Base-by-base conservation (phyloP, 2,329 filamentous ascomycete genomes). In the Ascochyta clinopodiicola region DNA sequence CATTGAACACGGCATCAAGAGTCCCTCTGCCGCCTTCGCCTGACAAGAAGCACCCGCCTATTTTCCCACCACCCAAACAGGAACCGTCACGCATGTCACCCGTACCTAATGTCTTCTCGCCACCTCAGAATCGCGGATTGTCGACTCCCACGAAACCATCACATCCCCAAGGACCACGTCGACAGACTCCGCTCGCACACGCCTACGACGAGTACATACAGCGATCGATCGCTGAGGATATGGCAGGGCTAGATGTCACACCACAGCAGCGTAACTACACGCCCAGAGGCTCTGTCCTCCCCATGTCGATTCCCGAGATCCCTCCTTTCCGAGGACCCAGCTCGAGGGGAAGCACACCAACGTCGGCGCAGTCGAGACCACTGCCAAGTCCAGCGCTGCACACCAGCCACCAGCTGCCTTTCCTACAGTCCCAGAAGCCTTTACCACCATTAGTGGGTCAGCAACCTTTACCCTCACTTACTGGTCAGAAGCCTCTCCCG, bases 141-240 rank as follows among this genome's bases (percentile, higher is more conserved):
- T 62, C 64, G 7, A 74, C 67, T 0, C 71, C 71, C 6, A 68
- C 68, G 9, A 72, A 75, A 51, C 54, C 59, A 12, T 73, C 71
- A 19, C 68, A 70, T 27, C 72, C 74, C 22, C 70, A 71, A 44
- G 70, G 66, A 37, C 61, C 62, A 15, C 68, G 69, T 31, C 65
- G 69, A 24, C 70, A 73, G 44, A 75, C 72, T 38, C 72, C 72
- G 22, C 64, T 75, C 5, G 65, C 68, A 25, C 67, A 70, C 32
- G 73, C 75, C 12, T 75, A 72, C 46, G 79, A 81, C 50, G 79
- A 80, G 32, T 81, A 78, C 51, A 63, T 81, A n/a, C 80, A 82
- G 61, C 77, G 79, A 42, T 77, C 75, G 7, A 81, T 81, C 40
- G 78, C 78, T 10, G 63, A 62, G 8, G 71, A 75, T 47, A 67